Conservation (phyloP, 192 early-diverging fungal genomes). For the Coemansia nantahalensis region DNA sequence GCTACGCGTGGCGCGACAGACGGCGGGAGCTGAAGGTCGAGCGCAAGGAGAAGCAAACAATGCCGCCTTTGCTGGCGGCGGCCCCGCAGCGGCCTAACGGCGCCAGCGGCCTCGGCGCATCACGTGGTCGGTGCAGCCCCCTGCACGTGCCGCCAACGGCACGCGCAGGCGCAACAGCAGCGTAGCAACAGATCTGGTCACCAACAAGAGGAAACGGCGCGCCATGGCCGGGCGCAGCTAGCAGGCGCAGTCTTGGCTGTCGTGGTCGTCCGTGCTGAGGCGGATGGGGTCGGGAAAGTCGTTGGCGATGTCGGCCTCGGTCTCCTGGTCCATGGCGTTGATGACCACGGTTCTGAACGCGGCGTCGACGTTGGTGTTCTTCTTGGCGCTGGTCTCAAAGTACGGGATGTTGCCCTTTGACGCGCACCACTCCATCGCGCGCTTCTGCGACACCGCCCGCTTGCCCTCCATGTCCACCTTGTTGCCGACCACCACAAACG, state of each 20-base stretch:
- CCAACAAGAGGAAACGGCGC: no score
- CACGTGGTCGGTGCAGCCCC: no score
- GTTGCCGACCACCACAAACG: conserved; percentile 99
- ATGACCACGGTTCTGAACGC: conserved; percentile 96
- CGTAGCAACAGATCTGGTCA: no score
- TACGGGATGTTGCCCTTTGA: conserved; percentile 95
- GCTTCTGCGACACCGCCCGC: conserved; percentile 87
- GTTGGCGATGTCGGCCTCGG: conserved; percentile 58
- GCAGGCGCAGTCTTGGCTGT: conserved; percentile 66
- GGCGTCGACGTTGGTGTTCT: conserved; percentile 96
- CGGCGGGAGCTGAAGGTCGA: no score
- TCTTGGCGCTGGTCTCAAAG: conserved; percentile 99
- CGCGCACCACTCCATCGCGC: conserved; percentile 94
- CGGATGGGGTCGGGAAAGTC: conserved; percentile 91
- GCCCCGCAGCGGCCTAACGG: no score
- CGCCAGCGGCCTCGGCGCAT: no score
- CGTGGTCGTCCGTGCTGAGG: conserved; percentile 73
- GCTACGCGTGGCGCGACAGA: no score
- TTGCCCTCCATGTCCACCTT: conserved; percentile 98
- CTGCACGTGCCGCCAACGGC: no score
- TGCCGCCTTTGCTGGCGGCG: no score
- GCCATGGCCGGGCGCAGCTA: conserved; percentile 40
- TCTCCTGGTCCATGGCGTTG: conserved; percentile 92
- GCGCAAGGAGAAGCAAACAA: no score
- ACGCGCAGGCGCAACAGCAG: no score